These are phyloP conservation scores for Symbiodinium pilosum DNA, from an alignment of 73 alveolate species.

Conservation along the genomic window DNA sequence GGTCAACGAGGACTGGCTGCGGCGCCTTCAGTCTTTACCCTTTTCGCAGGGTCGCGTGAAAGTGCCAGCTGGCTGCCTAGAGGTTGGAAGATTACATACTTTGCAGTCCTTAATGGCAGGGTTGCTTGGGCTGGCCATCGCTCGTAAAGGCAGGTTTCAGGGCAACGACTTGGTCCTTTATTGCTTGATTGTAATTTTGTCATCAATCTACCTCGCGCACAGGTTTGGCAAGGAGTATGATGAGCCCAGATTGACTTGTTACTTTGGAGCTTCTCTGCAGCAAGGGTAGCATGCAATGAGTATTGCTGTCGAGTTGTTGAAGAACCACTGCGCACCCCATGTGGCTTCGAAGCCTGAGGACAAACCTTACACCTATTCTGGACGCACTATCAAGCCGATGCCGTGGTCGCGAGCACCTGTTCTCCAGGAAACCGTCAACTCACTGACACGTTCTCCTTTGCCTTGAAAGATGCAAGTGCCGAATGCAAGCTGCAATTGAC, in stretches of 20 bases:
- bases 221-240: conserved; percentile 61
- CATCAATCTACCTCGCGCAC: too few relatives aligned
- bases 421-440: conserved; percentile 31
- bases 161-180: too few relatives aligned
- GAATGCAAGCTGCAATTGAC: too few relatives aligned
- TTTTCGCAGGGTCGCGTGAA: conserved; percentile 53
- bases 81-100: not conserved
- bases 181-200: too few relatives aligned
- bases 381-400: conserved; percentile 37
- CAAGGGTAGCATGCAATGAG: too few relatives aligned
- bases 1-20: conserved; percentile 18
- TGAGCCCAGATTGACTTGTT: conserved; percentile 75
- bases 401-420: conserved; percentile 63
- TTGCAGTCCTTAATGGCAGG: not conserved
- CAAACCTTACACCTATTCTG: conserved; percentile 55
- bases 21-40: conserved; percentile 16
- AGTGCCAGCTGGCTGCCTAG: conserved; percentile 23
- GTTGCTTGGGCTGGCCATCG: too few relatives aligned
- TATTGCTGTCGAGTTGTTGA: too few relatives aligned
- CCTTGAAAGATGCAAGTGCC: too few relatives aligned
- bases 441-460: too few relatives aligned
- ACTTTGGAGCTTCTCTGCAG: conserved; percentile 43
- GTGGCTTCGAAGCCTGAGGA: not conserved
- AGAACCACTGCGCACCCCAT: too few relatives aligned
- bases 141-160: too few relatives aligned